These are phyloP conservation scores for Tylopilus plumbeoviolaceoides DNA, from an alignment of 768 basidiomycete species.

Conservation along the genomic window DNA sequence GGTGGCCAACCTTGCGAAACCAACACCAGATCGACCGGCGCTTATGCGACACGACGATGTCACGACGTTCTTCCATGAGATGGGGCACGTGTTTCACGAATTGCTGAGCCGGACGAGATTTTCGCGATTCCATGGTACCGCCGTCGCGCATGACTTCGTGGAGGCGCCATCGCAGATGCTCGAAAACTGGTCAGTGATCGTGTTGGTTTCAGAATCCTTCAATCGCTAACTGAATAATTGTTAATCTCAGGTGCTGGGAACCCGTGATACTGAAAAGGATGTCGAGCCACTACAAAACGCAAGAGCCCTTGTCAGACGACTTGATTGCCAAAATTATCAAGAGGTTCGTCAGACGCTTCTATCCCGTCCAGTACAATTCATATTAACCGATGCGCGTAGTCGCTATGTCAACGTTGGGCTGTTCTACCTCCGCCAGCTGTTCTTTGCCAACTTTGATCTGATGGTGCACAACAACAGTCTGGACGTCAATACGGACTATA, in stretches of 20 bases:
- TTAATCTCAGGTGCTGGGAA: constrained; percentile 65
- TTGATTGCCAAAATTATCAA: too few species aligned
- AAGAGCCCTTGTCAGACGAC: too few species aligned
- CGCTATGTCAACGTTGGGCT: constrained; percentile 82
- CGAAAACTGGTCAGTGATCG: constrained; percentile 84
- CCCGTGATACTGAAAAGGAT: constrained; percentile 66
- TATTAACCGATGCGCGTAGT: constrained; percentile 26
- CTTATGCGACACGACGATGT: constrained; percentile 86
- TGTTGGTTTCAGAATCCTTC: background rate
- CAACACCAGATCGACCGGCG: constrained; percentile 77
- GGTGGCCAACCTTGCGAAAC: constrained; percentile 89
- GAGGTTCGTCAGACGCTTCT: constrained; percentile 40
- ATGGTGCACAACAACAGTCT: too few species aligned
- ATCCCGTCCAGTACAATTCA: background rate
- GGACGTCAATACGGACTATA: constrained; percentile 84
- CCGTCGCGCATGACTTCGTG: too few species aligned
- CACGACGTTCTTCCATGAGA: constrained; percentile 90
- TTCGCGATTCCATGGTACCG: too few species aligned
- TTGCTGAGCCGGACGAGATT: constrained; percentile 68
- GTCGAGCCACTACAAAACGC: too few species aligned
- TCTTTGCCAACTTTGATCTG: too few species aligned
- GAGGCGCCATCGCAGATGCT: constrained; percentile 92
- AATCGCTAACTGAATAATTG: background rate
- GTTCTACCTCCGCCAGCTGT: too few species aligned
- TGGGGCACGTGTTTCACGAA: constrained; percentile 73